Conservation (phyloP, 495 filamentous ascomycete genomes). For the Tuber brumale region DNA sequence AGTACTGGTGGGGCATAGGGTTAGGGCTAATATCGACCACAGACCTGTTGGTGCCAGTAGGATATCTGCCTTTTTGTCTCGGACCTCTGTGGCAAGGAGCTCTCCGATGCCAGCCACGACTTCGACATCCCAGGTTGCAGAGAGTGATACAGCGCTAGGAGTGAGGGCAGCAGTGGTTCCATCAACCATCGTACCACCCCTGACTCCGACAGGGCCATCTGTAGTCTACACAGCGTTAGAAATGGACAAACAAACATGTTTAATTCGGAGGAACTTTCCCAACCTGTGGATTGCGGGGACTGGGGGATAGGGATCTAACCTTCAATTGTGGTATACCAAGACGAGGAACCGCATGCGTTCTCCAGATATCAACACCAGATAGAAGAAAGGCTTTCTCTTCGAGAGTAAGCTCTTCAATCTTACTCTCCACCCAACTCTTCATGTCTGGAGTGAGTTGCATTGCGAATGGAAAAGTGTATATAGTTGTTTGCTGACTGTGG, state of each 20-base stretch:
- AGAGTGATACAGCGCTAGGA: constrained; percentile 40
- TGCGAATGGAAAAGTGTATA: neutral
- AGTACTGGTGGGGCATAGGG: neutral
- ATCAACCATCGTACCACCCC: constrained; percentile 42
- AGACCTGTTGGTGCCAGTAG: constrained; percentile 40
- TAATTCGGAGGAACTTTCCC: neutral
- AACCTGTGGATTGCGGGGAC: neutral
- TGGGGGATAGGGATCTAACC: constrained; percentile 17
- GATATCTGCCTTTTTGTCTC: constrained; percentile 42
- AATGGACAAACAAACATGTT: constrained; percentile 5
- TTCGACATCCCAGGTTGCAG: constrained; percentile 40
- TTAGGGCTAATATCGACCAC: neutral
- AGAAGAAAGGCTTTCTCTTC: constrained; percentile 41
- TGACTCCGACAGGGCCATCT: constrained; percentile 40
- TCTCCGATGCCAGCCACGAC: constrained; percentile 38
- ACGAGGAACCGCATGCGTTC: constrained; percentile 38
- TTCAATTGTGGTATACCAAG: constrained; percentile 42
- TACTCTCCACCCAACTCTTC: constrained; percentile 38
- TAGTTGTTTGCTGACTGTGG: neutral
- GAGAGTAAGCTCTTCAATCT: constrained; percentile 37
- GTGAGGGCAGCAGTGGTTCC: constrained; percentile 41
- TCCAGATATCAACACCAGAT: constrained; percentile 41
- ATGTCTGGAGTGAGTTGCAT: constrained; percentile 37
- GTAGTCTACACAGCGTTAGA: constrained; percentile 28
- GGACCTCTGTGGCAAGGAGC: constrained; percentile 40